Conservation (phyloP, 805 yeast species). For the Kodamaea kakaduensis region DNA sequence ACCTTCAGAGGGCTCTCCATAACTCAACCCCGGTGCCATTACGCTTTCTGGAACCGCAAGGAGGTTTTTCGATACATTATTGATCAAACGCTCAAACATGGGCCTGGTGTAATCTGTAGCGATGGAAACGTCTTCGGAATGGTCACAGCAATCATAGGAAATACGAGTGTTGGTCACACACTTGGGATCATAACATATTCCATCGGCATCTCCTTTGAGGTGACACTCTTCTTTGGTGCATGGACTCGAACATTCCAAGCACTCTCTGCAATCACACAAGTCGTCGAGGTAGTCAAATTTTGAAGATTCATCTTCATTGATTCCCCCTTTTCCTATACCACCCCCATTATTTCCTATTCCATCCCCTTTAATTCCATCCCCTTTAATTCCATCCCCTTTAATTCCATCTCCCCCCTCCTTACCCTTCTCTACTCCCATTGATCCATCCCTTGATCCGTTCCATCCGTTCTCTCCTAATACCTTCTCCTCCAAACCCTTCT, state of each 20-base stretch:
- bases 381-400: too few species aligned
- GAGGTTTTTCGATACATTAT: conserved; percentile 31
- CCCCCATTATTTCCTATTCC: not conserved
- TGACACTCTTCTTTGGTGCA: not conserved
- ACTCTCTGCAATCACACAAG: too few species aligned
- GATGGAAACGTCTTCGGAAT: not conserved
- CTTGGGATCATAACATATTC: conserved; percentile 10
- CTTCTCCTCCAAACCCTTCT: too few species aligned
- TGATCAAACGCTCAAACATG: conserved; percentile 37
- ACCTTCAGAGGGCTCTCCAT: conserved; percentile 9
- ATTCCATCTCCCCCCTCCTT: not conserved
- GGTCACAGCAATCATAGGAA: conserved; percentile 8
- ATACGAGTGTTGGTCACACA: conserved; percentile 7
- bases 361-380: too few species aligned
- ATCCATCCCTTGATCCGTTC: too few species aligned
- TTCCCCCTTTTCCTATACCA: not conserved
- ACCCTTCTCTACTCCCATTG: not conserved
- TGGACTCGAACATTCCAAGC: too few species aligned
- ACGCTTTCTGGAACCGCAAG: conserved; percentile 10
- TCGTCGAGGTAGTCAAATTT: too few species aligned
- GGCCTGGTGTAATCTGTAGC: conserved; percentile 12
- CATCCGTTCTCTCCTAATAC: too few species aligned
- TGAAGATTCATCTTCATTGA: not conserved
- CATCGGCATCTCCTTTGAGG: conserved; percentile 8
- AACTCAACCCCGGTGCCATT: too few species aligned